Percentiles rank a stretch among this genome's conserved stretches.
These are phyloP conservation scores for Xerophyta viscosa DNA, from an alignment of 106 monocot species.

Conservation along the genomic window DNA sequence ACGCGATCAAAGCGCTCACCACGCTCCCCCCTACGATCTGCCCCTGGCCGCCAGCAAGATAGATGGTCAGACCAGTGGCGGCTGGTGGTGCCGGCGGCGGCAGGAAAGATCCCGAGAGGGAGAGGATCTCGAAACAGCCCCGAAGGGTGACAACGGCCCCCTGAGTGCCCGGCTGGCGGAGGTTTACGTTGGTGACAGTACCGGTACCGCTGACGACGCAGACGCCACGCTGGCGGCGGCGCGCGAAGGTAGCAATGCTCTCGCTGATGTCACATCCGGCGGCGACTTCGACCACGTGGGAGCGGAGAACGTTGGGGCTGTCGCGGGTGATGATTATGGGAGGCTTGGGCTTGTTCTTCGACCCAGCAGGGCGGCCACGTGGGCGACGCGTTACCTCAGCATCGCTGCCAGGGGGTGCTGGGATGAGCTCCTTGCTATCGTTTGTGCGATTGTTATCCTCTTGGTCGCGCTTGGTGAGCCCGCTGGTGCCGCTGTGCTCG, in stretches of 20 bases:
- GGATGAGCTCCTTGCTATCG: neutral
- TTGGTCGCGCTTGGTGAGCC: neutral
- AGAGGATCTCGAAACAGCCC: neutral
- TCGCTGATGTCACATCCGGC: slow-evolving; percentile 3
- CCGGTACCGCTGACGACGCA: neutral
- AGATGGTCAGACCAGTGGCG: neutral
- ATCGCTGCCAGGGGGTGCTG: neutral
- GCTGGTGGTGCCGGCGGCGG: slow-evolving; percentile 1
- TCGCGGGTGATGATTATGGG: slow-evolving; percentile 3
- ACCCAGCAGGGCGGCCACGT: neutral
- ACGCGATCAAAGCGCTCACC: neutral
- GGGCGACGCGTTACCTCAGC: neutral
- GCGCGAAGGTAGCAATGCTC: neutral
- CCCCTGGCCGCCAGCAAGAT: slow-evolving; percentile 1
- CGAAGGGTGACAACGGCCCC: neutral
- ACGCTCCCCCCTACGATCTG: slow-evolving; percentile 5
- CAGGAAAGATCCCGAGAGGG: neutral
- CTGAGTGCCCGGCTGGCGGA: neutral
- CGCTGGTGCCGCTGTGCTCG: slow-evolving; percentile 6
- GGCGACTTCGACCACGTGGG: slow-evolving; percentile 3
- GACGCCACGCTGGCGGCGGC: neutral
- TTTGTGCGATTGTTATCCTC: neutral
- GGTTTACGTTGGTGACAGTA: neutral
- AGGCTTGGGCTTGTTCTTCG: slow-evolving; percentile 2
- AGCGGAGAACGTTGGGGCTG: slow-evolving; percentile 2